These are phyloP conservation scores for Castanea mollissima DNA, from an alignment of 306 rosid genomes.

Conservation along the genomic window DNA sequence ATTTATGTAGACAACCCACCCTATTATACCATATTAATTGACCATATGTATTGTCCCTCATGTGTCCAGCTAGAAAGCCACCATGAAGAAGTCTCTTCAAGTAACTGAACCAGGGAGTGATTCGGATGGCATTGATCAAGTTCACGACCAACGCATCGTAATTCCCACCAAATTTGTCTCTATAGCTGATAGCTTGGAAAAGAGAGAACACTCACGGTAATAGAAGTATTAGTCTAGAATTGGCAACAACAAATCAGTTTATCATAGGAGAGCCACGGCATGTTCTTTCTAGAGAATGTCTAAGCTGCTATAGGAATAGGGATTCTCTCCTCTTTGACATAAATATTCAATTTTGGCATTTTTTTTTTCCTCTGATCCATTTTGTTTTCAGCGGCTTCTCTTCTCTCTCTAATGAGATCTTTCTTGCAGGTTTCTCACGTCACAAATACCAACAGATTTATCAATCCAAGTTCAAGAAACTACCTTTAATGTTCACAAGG, in stretches of 20 bases:
- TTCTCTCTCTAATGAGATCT: not conserved
- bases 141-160: conserved; percentile 55
- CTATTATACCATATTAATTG: conserved; percentile 21
- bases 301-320: not conserved
- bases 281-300: not conserved
- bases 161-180: conserved; percentile 55
- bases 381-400: conserved; percentile 5
- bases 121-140: conserved; percentile 36
- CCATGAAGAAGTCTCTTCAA: conserved; percentile 48
- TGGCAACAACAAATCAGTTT: conserved; percentile 7
- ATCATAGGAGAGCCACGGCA: not conserved
- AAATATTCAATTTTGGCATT: not conserved
- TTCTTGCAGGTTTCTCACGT: conserved; percentile 70
- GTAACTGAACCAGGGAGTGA: conserved; percentile 29
- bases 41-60: conserved; percentile 20
- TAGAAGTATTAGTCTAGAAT: not conserved
- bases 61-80: conserved; percentile 29
- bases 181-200: conserved; percentile 47
- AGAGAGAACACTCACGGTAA: conserved; percentile 63
- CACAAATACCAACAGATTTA: conserved; percentile 80
- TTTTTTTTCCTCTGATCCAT: not conserved
- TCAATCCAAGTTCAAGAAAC: conserved; percentile 64
- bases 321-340: not conserved
- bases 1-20: conserved; percentile 42
- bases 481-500: conserved; percentile 86